Evolutionary conservation across 345 rosid genomes (phyloP).

Genomic region (Bruguiera parviflora): DNA sequence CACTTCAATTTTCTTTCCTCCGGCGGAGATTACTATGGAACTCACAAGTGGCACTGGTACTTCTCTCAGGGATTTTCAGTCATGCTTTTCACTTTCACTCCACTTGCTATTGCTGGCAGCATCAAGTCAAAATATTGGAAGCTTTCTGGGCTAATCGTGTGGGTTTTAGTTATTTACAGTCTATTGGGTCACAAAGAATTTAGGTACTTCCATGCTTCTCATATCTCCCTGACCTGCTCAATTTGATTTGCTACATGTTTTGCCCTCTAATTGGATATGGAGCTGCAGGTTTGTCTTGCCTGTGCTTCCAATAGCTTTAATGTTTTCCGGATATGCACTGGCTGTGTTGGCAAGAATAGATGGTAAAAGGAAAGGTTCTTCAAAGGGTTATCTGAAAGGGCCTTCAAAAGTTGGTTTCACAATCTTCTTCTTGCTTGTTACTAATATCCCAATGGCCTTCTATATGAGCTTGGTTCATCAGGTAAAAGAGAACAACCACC

Average conservation of each 20-base stretch:
- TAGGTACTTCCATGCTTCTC: constrained; percentile 10
- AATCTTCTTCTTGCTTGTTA: constrained; percentile 64
- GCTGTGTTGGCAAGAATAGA: constrained; percentile 44
- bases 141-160: constrained; percentile 72
- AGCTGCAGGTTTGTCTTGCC: constrained; percentile 84
- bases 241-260: constrained; percentile 18
- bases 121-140: constrained; percentile 58
- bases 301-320: constrained; percentile 85
- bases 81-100: constrained; percentile 78
- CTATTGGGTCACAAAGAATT: constrained; percentile 92
- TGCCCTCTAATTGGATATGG: constrained; percentile 32
- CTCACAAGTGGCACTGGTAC: constrained; percentile 99
- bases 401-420: constrained; percentile 43
- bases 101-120: constrained; percentile 59
- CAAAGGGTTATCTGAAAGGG: constrained; percentile 30
- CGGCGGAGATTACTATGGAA: constrained; percentile 94
- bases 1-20: constrained; percentile 93
- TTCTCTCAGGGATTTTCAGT: constrained; percentile 82
- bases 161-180: constrained; percentile 81
- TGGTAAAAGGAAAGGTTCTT: constrained; percentile 38
- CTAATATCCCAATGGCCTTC: constrained; percentile 84
- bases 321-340: constrained; percentile 76
- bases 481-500: constrained; percentile 36
- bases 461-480: constrained; percentile 88
- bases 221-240: constrained; percentile 1